A percentile compares a stretch with the other conserved stretches of the same genome.
Evolutionary conservation across 2,329 filamentous ascomycete genomes (phyloP).

Genomic region (Verticillium klebahnii): DNA sequence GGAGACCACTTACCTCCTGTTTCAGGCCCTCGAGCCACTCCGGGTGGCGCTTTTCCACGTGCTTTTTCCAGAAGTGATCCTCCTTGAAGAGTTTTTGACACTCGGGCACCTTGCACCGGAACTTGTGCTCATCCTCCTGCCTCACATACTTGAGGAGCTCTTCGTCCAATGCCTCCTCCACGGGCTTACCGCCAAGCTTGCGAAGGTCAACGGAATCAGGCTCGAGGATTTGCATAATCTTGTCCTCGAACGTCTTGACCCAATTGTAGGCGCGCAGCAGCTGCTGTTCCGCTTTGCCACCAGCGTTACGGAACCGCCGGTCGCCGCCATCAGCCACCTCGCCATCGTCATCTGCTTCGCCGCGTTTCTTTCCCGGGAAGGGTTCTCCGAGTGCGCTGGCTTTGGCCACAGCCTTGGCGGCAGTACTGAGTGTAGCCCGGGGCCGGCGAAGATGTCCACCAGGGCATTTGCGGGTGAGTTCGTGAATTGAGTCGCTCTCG

Average conservation of each 20-base stretch:
- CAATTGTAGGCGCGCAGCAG: constrained; percentile 94
- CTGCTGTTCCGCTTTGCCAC: constrained; percentile 81
- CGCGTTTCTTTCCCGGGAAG: constrained; percentile 79
- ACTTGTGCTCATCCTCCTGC: constrained; percentile 97
- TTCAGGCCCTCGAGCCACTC: constrained; percentile 81
- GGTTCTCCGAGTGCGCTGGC: constrained; percentile 79
- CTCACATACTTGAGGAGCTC: constrained; percentile 86
- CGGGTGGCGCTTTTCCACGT: constrained; percentile 89
- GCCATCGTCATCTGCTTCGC: constrained; percentile 58
- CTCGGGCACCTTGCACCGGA: constrained; percentile 91
- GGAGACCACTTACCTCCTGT: constrained; percentile 64
- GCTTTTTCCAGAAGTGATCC: constrained; percentile 95
- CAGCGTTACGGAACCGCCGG: constrained; percentile 66
- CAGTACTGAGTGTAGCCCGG: constrained; percentile 74
- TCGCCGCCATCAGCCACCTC: constrained; percentile 60
- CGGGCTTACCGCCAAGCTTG: constrained; percentile 83
- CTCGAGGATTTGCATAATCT: constrained; percentile 87
- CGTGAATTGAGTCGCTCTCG: constrained; percentile 94
- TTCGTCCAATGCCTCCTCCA: constrained; percentile 82
- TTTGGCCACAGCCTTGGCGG: constrained; percentile 78
- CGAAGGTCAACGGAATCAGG: constrained; percentile 81
- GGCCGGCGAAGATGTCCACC: constrained; percentile 95
- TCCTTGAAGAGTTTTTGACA: constrained; percentile 98
- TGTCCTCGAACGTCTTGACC: constrained; percentile 98
- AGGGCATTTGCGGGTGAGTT: constrained; percentile 91